Evolutionary conservation across 495 filamentous ascomycete genomes (phyloP), one percentile per base, ranked within the genome.

Genomic region (Penicillium taxi): DNA sequence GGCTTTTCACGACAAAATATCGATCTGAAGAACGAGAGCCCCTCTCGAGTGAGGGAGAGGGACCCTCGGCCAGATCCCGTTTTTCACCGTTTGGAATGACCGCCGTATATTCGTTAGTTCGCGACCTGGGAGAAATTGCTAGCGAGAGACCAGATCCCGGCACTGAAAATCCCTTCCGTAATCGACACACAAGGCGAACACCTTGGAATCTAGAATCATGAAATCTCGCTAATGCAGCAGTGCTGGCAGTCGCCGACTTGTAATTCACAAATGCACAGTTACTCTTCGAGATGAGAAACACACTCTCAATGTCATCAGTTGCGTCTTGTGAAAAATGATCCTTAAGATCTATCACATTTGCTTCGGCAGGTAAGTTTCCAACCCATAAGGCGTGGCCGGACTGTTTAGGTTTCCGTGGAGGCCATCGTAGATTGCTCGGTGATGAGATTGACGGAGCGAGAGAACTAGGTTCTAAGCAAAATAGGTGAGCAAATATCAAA

Each of bases 211-310:
- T 78, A 2, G 87, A 94, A 48, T 96, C 88, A 53, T 98, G 87
- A 31, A 98, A 86, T 40, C 86, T 79, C 13, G 70, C 69, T 68
- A 94, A 78, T 2, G 91, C 91, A 3, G 79, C 77, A 15, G 73
- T 63, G 53, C 86, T 94, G 13, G 81, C 76, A 9, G 61, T 64
- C 44, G 94, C 91, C 27, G 84, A 84, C 42, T 79, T 81, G 52
- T 94, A 98, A 52, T 98, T 98, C 51, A 94, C 85, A 68, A 98
- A 98, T 0, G 89, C 91, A 53, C 91, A 98, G 50, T 95, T 96
- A 59, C 87, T 96, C 56, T 94, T 96, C 3, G 91, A 91, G 18
- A 98, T 98, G 16, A 96, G 67, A 45, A 95, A 95, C 15, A 96
- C 72, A 26, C 87, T 94, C 58, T 94, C 84, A 23, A 98, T 75